Percentiles rank a stretch among this genome's conserved stretches.
Evolutionary conservation across 2,329 filamentous ascomycete species (phyloP).

Genomic region (Boeremia exigua): DNA sequence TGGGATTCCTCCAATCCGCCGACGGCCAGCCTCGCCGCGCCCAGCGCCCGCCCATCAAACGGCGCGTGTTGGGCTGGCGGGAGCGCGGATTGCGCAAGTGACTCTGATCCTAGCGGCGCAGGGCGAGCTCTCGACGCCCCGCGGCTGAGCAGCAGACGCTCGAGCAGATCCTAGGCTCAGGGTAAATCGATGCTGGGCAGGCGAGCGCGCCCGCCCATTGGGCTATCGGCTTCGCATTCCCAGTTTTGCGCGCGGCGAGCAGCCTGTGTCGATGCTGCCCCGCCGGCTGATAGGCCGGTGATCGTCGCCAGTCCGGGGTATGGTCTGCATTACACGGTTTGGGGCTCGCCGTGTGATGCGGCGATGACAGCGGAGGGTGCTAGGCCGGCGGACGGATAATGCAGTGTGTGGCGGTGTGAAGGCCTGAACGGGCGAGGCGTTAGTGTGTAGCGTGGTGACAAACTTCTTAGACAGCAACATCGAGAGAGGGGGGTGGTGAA

Average conservation of each 20-base stretch:
- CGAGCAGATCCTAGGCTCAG: conserved; percentile 17
- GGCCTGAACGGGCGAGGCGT: conserved; percentile 9
- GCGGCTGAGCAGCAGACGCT: conserved; percentile 7
- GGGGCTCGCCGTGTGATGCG: conserved; percentile 10
- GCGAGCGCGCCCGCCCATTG: not conserved
- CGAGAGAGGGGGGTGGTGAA: not conserved
- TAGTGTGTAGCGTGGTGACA: not conserved
- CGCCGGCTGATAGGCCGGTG: conserved; percentile 8
- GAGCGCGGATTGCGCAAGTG: conserved; percentile 17
- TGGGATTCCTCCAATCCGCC: not conserved
- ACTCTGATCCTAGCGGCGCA: conserved; percentile 10
- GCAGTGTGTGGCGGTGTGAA: conserved; percentile 14
- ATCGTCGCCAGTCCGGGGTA: not conserved
- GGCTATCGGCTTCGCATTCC: conserved; percentile 1
- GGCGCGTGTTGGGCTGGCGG: conserved; percentile 14
- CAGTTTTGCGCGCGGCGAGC: not conserved
- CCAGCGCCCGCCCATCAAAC: conserved; percentile 3
- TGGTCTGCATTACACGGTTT: conserved; percentile 8
- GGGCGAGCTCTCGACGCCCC: conserved; percentile 10
- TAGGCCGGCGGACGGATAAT: not conserved
- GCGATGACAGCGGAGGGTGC: not conserved
- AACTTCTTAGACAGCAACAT: too few relatives aligned
- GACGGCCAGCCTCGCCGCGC: not conserved
- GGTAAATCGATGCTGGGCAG: conserved; percentile 17
- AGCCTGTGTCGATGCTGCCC: not conserved